Percentiles rank a stretch among this genome's conserved stretches.
These are phyloP conservation scores for Schizophyllum amplum DNA, from an alignment of 1,284 basidiomycete species.

Conservation along the genomic window DNA sequence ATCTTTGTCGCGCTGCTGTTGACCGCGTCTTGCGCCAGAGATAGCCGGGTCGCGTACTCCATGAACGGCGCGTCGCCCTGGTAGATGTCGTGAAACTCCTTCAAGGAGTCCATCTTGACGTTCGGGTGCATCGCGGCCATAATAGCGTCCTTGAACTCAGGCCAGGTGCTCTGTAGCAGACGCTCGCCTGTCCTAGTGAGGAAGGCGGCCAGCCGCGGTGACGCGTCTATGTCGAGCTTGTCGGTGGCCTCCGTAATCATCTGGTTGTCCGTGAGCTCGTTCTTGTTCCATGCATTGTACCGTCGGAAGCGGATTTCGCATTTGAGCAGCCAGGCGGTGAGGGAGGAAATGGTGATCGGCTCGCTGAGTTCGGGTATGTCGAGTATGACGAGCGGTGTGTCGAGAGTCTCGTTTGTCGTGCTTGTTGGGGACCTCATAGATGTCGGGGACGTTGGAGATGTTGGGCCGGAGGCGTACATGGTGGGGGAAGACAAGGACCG, in stretches of 20 bases:
- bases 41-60: background rate
- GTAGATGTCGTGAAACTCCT: background rate
- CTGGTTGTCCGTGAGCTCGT: background rate
- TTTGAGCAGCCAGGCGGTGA: background rate
- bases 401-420: background rate
- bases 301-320: background rate
- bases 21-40: background rate
- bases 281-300: background rate
- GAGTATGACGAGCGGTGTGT: background rate
- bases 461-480: background rate
- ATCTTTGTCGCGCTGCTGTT: conserved; percentile 1
- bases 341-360: background rate
- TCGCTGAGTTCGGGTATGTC: background rate
- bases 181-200: background rate
- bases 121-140: background rate
- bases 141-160: background rate
- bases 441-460: background rate
- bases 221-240: background rate
- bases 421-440: background rate
- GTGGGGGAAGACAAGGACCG: background rate
- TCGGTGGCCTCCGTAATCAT: background rate
- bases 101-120: background rate
- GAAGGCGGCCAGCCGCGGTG: background rate
- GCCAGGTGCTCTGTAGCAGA: background rate
- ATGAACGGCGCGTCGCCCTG: background rate